Percentiles rank a stretch among this genome's conserved stretches.
Evolutionary conservation across 176 grass and related monocot species (phyloP).

Genomic region (Carex myosuroides): DNA sequence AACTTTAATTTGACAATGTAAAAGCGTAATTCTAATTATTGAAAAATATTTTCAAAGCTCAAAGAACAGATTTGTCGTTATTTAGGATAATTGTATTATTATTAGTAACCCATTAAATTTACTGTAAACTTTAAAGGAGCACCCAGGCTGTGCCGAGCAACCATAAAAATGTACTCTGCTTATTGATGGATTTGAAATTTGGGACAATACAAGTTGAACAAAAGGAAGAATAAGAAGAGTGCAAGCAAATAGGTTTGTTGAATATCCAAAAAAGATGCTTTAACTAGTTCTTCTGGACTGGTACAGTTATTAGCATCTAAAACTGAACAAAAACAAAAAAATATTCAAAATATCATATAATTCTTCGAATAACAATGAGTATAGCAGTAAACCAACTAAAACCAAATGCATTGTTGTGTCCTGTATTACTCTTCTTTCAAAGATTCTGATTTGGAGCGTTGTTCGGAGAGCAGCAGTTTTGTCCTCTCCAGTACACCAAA

Average conservation of each 20-base stretch:
- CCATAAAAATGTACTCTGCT: not conserved
- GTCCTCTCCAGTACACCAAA: constrained; percentile 85
- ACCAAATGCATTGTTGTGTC: not conserved
- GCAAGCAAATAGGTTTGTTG: not conserved
- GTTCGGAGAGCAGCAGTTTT: constrained; percentile 37
- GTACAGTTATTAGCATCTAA: not conserved
- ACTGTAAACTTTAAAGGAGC: not conserved
- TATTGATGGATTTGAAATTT: not conserved
- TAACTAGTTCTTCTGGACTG: not conserved
- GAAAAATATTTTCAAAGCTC: not conserved
- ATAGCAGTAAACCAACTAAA: not conserved
- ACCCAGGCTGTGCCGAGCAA: not conserved
- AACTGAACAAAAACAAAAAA: not conserved
- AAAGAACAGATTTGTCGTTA: not conserved
- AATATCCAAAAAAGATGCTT: not conserved
- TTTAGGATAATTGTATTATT: not conserved
- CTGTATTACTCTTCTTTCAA: constrained; percentile 16
- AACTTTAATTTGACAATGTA: not conserved
- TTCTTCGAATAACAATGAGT: not conserved
- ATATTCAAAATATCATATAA: not conserved
- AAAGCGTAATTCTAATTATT: not conserved
- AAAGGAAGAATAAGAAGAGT: not conserved
- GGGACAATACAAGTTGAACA: not conserved
- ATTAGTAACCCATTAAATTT: not conserved
- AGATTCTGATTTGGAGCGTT: constrained; percentile 1